Evolutionary conservation across 257 asterid genomes (phyloP).

Genomic region (Perilla frutescens): DNA sequence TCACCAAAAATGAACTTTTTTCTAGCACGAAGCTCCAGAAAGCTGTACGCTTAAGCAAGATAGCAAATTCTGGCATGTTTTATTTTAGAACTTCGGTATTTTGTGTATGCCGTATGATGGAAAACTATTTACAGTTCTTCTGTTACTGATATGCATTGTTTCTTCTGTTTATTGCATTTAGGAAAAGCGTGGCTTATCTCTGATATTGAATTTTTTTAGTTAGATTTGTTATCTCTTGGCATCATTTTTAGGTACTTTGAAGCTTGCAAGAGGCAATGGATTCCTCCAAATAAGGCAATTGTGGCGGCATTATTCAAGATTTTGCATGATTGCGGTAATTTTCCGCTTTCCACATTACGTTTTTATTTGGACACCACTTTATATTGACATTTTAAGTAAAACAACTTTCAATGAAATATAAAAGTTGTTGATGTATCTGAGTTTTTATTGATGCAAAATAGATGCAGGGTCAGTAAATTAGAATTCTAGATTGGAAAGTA

Average conservation of each 20-base stretch:
- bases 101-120: slow-evolving; percentile 15
- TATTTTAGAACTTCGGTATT: not conserved
- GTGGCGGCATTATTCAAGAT: slow-evolving; percentile 78
- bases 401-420: not conserved
- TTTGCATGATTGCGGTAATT: slow-evolving; percentile 28
- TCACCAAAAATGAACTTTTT: not conserved
- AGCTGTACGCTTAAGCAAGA: not conserved
- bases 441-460: not conserved
- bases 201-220: not conserved
- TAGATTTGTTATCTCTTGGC: slow-evolving; percentile 24
- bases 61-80: not conserved
- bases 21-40: not conserved
- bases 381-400: not conserved
- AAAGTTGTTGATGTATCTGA: not conserved
- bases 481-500: too few species aligned
- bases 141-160: not conserved
- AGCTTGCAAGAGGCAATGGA: slow-evolving; percentile 65
- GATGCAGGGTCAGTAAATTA: too few species aligned
- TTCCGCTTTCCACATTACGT: slow-evolving; percentile 2
- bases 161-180: not conserved
- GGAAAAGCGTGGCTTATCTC: not conserved
- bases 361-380: not conserved
- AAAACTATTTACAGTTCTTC: slow-evolving; percentile 1
- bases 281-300: slow-evolving; percentile 58
- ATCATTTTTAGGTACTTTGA: slow-evolving; percentile 63